Evolutionary conservation across 176 grass and related monocot species (phyloP).

Genomic region (Zoysia pacifica): DNA sequence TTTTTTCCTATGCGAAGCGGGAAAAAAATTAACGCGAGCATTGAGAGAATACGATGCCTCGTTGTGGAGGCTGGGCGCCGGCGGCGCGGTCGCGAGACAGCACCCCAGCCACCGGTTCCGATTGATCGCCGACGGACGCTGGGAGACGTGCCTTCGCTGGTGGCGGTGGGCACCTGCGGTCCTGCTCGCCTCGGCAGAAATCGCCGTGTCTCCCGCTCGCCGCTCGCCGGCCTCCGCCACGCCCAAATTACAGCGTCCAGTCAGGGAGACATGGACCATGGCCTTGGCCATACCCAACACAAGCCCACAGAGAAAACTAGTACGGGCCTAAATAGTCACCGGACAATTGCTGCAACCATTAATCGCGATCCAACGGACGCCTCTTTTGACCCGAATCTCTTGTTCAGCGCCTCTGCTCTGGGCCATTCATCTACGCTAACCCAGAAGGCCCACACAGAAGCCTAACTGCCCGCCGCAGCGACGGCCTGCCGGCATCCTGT

Average conservation of each 20-base stretch:
- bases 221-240: not conserved
- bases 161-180: not conserved
- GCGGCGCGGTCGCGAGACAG: not conserved
- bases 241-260: not conserved
- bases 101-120: not conserved
- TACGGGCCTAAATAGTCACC: too few relatives aligned
- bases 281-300: too few relatives aligned
- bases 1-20: not conserved
- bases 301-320: too few relatives aligned
- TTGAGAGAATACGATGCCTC: not conserved
- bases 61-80: not conserved
- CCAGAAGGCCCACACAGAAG: not conserved
- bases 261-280: too few relatives aligned
- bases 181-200: not conserved
- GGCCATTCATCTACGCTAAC: not conserved
- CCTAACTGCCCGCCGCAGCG: too few relatives aligned
- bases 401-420: not conserved
- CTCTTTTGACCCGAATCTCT: not conserved
- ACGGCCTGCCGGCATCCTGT: too few relatives aligned
- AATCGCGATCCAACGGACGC: not conserved
- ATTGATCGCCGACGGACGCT: not conserved
- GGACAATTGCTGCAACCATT: not conserved
- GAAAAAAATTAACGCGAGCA: not conserved
- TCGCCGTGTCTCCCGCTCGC: not conserved
- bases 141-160: not conserved